Percentiles rank a stretch among this genome's conserved stretches.
Conservation (phyloP, 176 grass and related monocot genomes). For the Alopecurus myosuroides region DNA sequence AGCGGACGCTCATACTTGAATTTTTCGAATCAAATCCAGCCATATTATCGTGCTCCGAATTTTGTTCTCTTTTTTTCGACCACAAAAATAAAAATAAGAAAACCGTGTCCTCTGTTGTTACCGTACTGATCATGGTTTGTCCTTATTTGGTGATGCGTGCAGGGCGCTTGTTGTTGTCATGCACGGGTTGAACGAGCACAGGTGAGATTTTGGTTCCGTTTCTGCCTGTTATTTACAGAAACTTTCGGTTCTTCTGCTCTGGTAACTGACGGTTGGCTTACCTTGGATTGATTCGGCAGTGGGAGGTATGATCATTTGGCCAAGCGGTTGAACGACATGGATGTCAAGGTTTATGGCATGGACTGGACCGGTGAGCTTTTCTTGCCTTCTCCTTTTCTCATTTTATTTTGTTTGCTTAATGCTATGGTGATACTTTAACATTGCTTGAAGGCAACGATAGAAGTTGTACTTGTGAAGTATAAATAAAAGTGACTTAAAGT, state of each 20-base stretch:
- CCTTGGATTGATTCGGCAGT: slow-evolving; percentile 41
- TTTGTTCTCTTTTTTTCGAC: neutral
- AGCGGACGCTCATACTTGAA: too few relatives aligned
- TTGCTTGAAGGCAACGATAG: neutral
- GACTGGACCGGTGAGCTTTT: slow-evolving; percentile 83
- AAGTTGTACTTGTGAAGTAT: neutral
- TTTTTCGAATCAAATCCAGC: too few relatives aligned
- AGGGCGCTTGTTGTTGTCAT: slow-evolving; percentile 78
- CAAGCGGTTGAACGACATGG: slow-evolving; percentile 69
- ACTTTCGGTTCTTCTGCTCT: neutral
- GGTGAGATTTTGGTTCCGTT: slow-evolving; percentile 31
- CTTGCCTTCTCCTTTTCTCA: neutral
- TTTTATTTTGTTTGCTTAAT: neutral
- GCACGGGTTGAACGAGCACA: slow-evolving; percentile 96
- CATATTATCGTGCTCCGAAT: too few relatives aligned
- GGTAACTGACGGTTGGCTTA: slow-evolving; percentile 12
- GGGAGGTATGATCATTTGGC: slow-evolving; percentile 84
- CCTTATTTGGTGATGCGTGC: slow-evolving; percentile 5
- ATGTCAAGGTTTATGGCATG: slow-evolving; percentile 88
- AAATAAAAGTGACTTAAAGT: neutral
- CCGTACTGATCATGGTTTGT: neutral
- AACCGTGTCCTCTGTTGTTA: neutral
- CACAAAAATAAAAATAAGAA: neutral
- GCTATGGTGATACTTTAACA: neutral
- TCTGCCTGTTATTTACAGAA: neutral